These are phyloP conservation scores for Brassica balearica DNA, from an alignment of 441 rosid species.

Conservation along the genomic window DNA sequence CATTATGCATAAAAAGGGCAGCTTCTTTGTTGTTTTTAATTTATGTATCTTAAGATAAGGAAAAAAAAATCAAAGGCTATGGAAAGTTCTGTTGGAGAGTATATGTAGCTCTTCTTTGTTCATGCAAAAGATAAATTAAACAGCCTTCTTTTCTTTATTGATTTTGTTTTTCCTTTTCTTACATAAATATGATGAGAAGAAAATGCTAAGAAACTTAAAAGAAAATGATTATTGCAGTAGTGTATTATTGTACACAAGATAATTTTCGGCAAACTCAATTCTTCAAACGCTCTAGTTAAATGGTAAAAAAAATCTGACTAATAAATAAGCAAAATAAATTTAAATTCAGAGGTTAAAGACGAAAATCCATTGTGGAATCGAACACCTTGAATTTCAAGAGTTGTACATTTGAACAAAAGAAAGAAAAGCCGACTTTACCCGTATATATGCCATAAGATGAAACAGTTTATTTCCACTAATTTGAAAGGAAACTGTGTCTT, in stretches of 20 bases:
- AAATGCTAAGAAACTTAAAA: background rate
- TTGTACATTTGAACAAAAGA: conserved; percentile 24
- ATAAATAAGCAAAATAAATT: conserved; percentile 1
- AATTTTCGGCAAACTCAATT: background rate
- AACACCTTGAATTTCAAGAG: conserved; percentile 35
- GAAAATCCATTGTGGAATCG: conserved; percentile 32
- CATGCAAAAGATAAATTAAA: conserved; percentile 39
- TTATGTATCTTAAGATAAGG: conserved; percentile 20
- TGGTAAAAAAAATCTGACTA: background rate
- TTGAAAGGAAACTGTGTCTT: conserved; percentile 22
- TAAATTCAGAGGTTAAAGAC: conserved; percentile 1
- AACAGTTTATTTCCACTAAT: background rate
- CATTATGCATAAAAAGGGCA: background rate
- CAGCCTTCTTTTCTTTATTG: conserved; percentile 36
- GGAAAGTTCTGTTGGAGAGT: conserved; percentile 33
- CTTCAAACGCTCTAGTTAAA: background rate
- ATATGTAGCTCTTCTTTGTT: conserved; percentile 47
- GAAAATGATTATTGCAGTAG: conserved; percentile 4
- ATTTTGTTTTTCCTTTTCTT: background rate
- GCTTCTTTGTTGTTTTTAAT: background rate
- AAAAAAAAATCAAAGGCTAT: conserved; percentile 34
- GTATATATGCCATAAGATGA: conserved; percentile 18
- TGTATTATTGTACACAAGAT: background rate
- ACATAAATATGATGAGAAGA: conserved; percentile 5
- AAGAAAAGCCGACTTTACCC: conserved; percentile 40